These are phyloP conservation scores for Kwoniella mangroviensis DNA, from an alignment of 768 basidiomycete genomes.

Conservation along the genomic window DNA sequence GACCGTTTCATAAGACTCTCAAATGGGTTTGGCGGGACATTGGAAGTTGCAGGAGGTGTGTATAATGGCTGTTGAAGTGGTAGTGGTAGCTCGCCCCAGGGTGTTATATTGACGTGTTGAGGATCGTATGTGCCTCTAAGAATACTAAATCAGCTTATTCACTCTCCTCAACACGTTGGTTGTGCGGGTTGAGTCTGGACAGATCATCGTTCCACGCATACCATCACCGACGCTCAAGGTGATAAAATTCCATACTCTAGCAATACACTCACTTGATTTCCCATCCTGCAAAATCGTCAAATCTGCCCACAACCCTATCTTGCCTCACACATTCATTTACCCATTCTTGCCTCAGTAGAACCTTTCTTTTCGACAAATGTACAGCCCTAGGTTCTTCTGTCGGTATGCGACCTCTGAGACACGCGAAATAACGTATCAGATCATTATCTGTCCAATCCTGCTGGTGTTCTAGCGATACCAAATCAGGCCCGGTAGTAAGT, in stretches of 20 bases:
- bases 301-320: neutral
- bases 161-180: neutral
- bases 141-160: neutral
- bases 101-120: neutral
- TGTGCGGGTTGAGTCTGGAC: too few relatives aligned
- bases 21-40: neutral
- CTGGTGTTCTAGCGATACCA: slow-evolving; percentile 4
- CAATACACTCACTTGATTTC: neutral
- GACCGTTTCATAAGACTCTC: neutral
- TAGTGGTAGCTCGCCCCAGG: neutral
- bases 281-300: slow-evolving; percentile 2
- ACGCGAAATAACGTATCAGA: neutral
- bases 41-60: neutral
- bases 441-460: neutral
- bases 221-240: too few relatives aligned
- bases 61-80: neutral
- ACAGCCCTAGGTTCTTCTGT: neutral
- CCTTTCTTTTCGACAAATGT: neutral
- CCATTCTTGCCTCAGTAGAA: neutral
- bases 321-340: slow-evolving; percentile 4
- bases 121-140: slow-evolving; percentile 4
- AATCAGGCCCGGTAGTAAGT: neutral
- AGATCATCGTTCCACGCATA: too few relatives aligned
- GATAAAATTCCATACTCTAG: too few relatives aligned
- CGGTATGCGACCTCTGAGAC: neutral